Percentiles rank a stretch among this genome's conserved stretches.
Evolutionary conservation across 331 rosid genomes (phyloP).

Genomic region (Stylosanthes scabra): DNA sequence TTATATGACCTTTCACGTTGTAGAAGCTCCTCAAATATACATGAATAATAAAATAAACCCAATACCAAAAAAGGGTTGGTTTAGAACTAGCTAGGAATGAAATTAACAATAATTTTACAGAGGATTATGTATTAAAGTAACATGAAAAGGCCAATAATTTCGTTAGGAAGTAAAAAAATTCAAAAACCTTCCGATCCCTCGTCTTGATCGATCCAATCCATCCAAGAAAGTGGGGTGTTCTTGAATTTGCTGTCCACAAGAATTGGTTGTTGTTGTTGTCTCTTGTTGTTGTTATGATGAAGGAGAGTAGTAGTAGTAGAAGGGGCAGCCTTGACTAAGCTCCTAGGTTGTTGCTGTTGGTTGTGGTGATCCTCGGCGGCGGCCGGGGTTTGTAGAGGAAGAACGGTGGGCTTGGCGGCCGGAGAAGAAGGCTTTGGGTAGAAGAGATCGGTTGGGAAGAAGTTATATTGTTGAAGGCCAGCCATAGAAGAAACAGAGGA

Average conservation of each 20-base stretch:
- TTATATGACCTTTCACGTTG: slow-evolving; percentile 10
- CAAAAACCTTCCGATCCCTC: background rate
- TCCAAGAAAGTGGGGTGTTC: slow-evolving; percentile 38
- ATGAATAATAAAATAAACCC: background rate
- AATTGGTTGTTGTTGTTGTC: background rate
- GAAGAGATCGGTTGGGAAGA: slow-evolving; percentile 71
- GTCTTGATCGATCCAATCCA: slow-evolving; percentile 32
- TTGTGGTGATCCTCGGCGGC: slow-evolving; percentile 15
- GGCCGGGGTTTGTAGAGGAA: slow-evolving; percentile 43
- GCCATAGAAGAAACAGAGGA: slow-evolving; percentile 47
- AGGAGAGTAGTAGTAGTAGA: slow-evolving; percentile 25
- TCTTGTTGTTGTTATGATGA: background rate
- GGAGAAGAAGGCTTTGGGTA: slow-evolving; percentile 46
- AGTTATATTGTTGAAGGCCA: slow-evolving; percentile 65
- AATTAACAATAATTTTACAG: slow-evolving; percentile 36
- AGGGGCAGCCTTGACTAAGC: slow-evolving; percentile 27
- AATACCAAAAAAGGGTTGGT: background rate
- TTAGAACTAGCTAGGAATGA: too few species aligned
- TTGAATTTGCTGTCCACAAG: slow-evolving; percentile 3
- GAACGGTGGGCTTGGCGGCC: background rate
- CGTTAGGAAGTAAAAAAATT: background rate
- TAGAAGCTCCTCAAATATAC: slow-evolving; percentile 16
- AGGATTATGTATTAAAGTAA: background rate
- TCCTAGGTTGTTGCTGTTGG: slow-evolving; percentile 12
- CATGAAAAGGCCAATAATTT: slow-evolving; percentile 28